Base-by-base conservation (phyloP, 768 basidiomycete species). In the Dendrothele bispora region DNA sequence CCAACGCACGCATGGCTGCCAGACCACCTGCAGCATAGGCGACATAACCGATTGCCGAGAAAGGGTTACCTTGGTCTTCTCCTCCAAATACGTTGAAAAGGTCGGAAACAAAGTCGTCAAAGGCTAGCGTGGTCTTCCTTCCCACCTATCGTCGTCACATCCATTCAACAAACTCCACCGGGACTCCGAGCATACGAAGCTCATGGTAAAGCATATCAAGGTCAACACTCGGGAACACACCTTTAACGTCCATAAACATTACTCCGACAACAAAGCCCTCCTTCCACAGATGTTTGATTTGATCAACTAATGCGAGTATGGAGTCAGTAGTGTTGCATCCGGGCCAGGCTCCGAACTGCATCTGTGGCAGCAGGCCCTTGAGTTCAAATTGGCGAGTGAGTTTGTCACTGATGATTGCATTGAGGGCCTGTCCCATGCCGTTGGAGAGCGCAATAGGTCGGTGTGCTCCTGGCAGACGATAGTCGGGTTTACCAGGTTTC, bases 401-500 rank as follows among this genome's bases (percentile, higher is more conserved):
- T 12, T 43, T 30, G 3, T 43, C 43, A 8, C 17, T 20, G 7
- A 43, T 21, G 7, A 17, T 15, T 11, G 28, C 29, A 20, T 40
- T 41, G 14, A 49, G 27, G 2, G 27, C 39, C 5, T 29, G 1
- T 22, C 39, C 47, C n/a, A 26, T 25, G 3, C 39, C 39, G 25
- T 58, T 49, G 12, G 62, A 46, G 3, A 71, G 60, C 0, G 64
- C 63, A 3, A 73, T 66, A 0, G 68, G 72, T n/a, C 66, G 55
- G 48, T 61, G 68, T 5, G 70, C 60, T 12, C 58, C 59, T 4
- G 69, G 56, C 1, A 48, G 44, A 4, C 53, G 51, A 57, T 74
- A 72, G 55, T 65, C 59, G 2, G 54, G 11, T 42, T 61, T 61
- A 2, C 66, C 65, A 15, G 66, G 68, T 48, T 71, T 74, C 4